Evolutionary conservation across 495 filamentous ascomycete genomes (phyloP).

Genomic region (Tuber borchii): DNA sequence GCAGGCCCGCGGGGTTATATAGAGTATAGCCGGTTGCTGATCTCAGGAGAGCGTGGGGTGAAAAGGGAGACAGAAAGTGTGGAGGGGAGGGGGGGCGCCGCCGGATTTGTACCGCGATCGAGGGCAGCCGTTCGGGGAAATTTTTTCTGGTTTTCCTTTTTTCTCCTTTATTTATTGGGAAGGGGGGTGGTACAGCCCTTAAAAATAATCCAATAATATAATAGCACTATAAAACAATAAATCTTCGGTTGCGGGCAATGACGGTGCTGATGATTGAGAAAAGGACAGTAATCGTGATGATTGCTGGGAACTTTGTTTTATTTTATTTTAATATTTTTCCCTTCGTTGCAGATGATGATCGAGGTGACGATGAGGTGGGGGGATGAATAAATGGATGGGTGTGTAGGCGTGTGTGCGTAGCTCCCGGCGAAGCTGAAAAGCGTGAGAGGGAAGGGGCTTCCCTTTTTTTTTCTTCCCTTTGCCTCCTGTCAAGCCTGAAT

Average conservation of each 20-base stretch:
- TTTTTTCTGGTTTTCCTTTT: constrained; percentile 31
- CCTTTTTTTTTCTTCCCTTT: not conserved
- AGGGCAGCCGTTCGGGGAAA: constrained; percentile 37
- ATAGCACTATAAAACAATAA: constrained; percentile 33
- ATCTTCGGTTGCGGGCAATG: constrained; percentile 31
- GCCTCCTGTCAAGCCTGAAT: constrained; percentile 4
- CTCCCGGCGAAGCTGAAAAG: constrained; percentile 27
- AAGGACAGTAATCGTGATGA: not conserved
- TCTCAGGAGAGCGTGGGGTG: constrained; percentile 33
- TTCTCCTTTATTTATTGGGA: constrained; percentile 24
- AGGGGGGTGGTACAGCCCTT: constrained; percentile 34
- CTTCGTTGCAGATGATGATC: constrained; percentile 15
- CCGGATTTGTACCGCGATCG: constrained; percentile 38
- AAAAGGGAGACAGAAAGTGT: constrained; percentile 28
- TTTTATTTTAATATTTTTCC: not conserved
- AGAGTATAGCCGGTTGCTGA: constrained; percentile 29
- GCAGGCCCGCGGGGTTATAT: constrained; percentile 38
- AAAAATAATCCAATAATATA: constrained; percentile 22
- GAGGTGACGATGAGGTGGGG: constrained; percentile 7
- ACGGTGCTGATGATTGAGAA: constrained; percentile 18
- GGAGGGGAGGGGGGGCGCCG: constrained; percentile 27
- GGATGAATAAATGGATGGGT: constrained; percentile 31
- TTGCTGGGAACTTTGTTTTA: not conserved
- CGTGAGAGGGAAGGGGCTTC: constrained; percentile 12
- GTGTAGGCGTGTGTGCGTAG: constrained; percentile 20